Evolutionary conservation across 192 early-diverging fungal genomes (phyloP), one percentile per base, ranked within the genome.

Genomic region (Coemansia sp.): DNA sequence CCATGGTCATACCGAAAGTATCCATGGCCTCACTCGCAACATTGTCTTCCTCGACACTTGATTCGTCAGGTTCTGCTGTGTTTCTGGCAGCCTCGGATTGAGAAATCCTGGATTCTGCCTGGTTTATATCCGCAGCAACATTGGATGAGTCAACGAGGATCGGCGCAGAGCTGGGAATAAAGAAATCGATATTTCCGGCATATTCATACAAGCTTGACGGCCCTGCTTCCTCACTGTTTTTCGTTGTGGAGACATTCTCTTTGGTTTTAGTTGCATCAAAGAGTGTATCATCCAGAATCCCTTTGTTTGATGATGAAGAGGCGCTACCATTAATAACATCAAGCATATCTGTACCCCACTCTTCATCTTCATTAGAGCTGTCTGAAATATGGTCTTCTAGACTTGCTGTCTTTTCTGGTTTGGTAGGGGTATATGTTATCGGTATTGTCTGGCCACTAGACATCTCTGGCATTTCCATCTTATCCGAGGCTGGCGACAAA

Each of bases 1-100:
- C 76, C 76, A 72, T 77, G 12, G 70, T 77, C 47, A 65, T 47
- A 9, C 64, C 71, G 40, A 38, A 59, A 16, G 57, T 59, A 18
- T 59, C 16, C 39, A 59, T 38, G 8, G 57, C 39, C 39, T 69
- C 61, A 11, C 19, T 69, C 9, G 52, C 52, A 56, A 67, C 39
- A 48, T 26, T 21, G 9, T 66, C 64, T 37, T 57, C 64, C 3
- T 56, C 44, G 37, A 18, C 10, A 5, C 1, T 54, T 54, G 65
- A 18, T n/a, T 16, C 37, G 19, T 54, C 15, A 7, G 6, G 21
- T 45, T 44, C 41, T 18, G 42, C 37, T 39, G 45, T 37, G 12
- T 59, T n/a, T 7, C 11, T 12, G 9, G 52, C 7, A 2, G 21
- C 21, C 15, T 12, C 19, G 8, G 19, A 26, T 54, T 54, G 52